phyloP scores from a whole-genome alignment of 495 filamentous ascomycete species.

The Parathielavia appendiculata region DNA sequence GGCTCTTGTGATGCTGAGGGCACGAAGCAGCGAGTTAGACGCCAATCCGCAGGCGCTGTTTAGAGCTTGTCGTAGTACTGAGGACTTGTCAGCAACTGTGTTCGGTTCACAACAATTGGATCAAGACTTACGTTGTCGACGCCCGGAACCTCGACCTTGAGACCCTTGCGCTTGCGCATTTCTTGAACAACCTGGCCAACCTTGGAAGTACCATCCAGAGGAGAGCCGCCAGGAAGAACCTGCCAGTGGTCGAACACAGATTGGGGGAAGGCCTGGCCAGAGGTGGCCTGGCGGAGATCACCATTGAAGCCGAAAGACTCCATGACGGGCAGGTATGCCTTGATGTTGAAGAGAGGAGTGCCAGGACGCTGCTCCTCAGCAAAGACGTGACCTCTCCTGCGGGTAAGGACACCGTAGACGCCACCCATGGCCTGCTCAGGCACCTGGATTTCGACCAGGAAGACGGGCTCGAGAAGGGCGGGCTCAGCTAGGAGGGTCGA shows the following conservation, averaged over 20 bases:
- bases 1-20: constrained; percentile 27
- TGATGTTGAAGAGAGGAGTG: constrained; percentile 99
- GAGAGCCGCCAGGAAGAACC: constrained; percentile 87
- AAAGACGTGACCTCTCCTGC: constrained; percentile 98
- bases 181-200: constrained; percentile 76
- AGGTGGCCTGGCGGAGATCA: constrained; percentile 88
- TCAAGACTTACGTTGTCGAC: constrained; percentile 80
- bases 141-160: constrained; percentile 89
- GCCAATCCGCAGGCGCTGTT: constrained; percentile 34
- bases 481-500: constrained; percentile 86
- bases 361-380: constrained; percentile 94
- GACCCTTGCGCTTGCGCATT: constrained; percentile 98
- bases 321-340: constrained; percentile 98
- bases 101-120: not conserved
- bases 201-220: constrained; percentile 80
- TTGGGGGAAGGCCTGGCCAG: constrained; percentile 98
- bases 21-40: constrained; percentile 38
- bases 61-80: constrained; percentile 99
- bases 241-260: constrained; percentile 98
- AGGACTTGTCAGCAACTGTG: constrained; percentile 49
- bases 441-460: constrained; percentile 98
- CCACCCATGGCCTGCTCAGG: constrained; percentile 98
- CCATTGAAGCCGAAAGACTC: constrained; percentile 99
- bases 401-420: constrained; percentile 99
- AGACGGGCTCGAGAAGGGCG: constrained; percentile 90